Conservation (phyloP, 805 yeast genomes). For the Millerozyma miso region DNA sequence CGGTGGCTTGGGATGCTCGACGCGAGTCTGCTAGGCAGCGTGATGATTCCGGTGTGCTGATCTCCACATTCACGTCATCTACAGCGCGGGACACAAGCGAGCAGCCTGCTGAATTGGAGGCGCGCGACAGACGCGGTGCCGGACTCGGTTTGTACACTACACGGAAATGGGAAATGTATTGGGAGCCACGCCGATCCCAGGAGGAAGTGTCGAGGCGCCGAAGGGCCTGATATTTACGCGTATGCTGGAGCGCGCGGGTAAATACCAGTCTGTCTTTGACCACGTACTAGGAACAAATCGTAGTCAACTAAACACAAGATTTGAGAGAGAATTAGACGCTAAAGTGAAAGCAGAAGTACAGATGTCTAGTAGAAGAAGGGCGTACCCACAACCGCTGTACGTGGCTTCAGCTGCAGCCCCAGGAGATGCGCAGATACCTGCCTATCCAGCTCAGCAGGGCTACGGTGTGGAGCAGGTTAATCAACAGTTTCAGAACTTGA, state of each 20-base stretch:
- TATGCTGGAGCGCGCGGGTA: background rate
- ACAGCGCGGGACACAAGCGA: too few relatives aligned
- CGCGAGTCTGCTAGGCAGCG: too few relatives aligned
- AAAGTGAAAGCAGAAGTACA: conserved; percentile 2
- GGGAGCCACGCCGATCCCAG: too few relatives aligned
- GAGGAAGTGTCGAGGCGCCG: too few relatives aligned
- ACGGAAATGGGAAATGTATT: too few relatives aligned
- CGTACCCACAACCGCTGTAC: conserved; percentile 45
- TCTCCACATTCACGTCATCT: too few relatives aligned
- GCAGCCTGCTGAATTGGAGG: too few relatives aligned
- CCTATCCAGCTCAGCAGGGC: conserved; percentile 5
- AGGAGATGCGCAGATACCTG: conserved; percentile 11
- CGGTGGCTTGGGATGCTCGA: too few relatives aligned
- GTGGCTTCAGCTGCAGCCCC: conserved; percentile 24
- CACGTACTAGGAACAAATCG: conserved; percentile 1
- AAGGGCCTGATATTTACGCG: background rate
- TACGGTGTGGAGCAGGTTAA: conserved; percentile 32
- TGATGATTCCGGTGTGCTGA: too few relatives aligned
- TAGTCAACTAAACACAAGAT: background rate
- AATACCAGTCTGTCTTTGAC: conserved; percentile 2
- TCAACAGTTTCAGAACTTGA: conserved; percentile 30
- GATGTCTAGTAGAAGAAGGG: conserved; percentile 45
- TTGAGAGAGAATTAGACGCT: background rate
- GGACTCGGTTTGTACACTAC: too few relatives aligned
- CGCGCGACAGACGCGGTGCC: too few relatives aligned